phyloP scores from a whole-genome alignment of 441 rosid species.

The Mallotus japonicus region DNA sequence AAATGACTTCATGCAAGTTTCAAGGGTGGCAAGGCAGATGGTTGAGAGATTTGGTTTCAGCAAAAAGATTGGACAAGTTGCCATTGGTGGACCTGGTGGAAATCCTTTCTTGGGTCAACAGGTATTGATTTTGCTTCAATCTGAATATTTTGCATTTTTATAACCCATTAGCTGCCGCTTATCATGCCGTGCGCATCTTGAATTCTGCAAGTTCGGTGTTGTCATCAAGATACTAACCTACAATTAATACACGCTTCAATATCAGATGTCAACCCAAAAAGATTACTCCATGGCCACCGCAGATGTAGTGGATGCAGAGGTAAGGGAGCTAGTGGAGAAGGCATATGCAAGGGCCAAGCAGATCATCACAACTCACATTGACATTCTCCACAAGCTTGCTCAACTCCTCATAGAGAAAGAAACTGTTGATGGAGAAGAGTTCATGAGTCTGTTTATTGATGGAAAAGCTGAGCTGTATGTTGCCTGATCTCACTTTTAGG shows the following conservation, averaged over 20 bases:
- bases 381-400: constrained; percentile 85
- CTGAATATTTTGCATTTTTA: not conserved
- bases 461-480: constrained; percentile 78
- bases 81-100: constrained; percentile 90
- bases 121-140: constrained; percentile 31
- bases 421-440: constrained; percentile 89
- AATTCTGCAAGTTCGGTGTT: not conserved
- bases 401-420: constrained; percentile 82
- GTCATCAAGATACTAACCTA: not conserved
- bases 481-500: constrained; percentile 28
- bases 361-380: constrained; percentile 70
- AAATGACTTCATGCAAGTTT: constrained; percentile 93
- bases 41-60: constrained; percentile 97
- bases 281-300: constrained; percentile 99
- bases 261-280: constrained; percentile 90
- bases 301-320: constrained; percentile 86
- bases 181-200: not conserved
- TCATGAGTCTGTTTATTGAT: constrained; percentile 85
- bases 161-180: not conserved
- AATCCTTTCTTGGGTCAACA: constrained; percentile 94
- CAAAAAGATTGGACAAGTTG: constrained; percentile 92
- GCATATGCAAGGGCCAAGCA: constrained; percentile 72
- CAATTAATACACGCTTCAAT: not conserved
- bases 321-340: constrained; percentile 74
- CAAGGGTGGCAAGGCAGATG: constrained; percentile 96